Conservation (phyloP, 2,329 filamentous ascomycete species). For the Dothistroma septosporum region DNA sequence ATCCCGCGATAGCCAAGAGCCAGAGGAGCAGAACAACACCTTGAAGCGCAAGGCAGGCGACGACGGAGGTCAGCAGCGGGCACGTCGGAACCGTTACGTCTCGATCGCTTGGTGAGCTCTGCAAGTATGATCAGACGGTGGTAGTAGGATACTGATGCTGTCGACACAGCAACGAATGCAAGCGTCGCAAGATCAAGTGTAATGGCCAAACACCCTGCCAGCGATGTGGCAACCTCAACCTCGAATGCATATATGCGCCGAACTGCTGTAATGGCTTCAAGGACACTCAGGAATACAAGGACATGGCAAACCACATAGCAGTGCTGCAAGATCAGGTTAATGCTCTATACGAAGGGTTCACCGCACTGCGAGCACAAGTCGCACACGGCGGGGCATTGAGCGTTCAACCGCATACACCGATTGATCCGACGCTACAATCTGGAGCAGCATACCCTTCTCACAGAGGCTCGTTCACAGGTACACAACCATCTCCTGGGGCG, state of each 20-base stretch:
- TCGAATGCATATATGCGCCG: constrained; percentile 62
- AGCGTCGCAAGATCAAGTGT: constrained; percentile 64
- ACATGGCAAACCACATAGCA: constrained; percentile 69
- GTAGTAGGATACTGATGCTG: neutral
- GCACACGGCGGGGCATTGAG: constrained; percentile 8
- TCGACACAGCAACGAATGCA: constrained; percentile 57
- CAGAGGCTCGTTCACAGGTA: constrained; percentile 16
- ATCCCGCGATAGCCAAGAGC: constrained; percentile 8
- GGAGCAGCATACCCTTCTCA: constrained; percentile 16
- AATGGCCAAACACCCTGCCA: constrained; percentile 63
- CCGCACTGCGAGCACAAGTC: constrained; percentile 56
- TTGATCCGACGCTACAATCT: constrained; percentile 36
- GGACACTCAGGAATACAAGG: constrained; percentile 86
- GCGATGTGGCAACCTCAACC: constrained; percentile 59
- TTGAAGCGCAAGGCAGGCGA: constrained; percentile 45
- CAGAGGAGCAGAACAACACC: constrained; percentile 25
- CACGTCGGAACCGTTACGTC: constrained; percentile 64
- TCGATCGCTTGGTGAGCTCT: constrained; percentile 59
- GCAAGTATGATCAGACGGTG: constrained; percentile 29
- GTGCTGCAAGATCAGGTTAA: constrained; percentile 81
- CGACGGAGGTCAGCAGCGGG: constrained; percentile 40
- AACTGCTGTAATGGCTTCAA: constrained; percentile 79
- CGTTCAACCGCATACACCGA: constrained; percentile 27
- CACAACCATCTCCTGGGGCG: constrained; percentile 23
- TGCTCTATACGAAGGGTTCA: constrained; percentile 68